Conservation (phyloP, 495 filamentous ascomycete species). For the Astrothelium macrocarpum region DNA sequence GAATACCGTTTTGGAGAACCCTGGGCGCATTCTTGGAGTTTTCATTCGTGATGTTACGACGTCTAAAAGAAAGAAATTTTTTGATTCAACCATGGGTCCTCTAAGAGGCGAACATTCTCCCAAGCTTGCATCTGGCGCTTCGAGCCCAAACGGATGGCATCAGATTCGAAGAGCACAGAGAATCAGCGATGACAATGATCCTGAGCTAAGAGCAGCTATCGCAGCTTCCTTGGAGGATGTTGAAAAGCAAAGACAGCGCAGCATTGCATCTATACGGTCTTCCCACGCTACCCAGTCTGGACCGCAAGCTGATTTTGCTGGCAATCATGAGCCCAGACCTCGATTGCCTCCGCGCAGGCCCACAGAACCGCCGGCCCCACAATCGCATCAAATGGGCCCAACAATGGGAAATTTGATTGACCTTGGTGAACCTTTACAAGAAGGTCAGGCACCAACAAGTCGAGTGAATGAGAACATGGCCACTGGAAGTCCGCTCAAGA, state of each 20-base stretch:
- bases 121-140: conserved; percentile 5
- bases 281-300: conserved; percentile 19
- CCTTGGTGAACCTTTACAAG: conserved; percentile 19
- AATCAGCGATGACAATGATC: conserved; percentile 28
- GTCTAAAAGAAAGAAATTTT: conserved; percentile 55
- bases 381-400: conserved; percentile 12
- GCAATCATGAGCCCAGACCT: conserved; percentile 11
- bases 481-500: not conserved
- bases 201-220: conserved; percentile 31
- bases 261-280: conserved; percentile 5
- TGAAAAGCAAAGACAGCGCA: conserved; percentile 21
- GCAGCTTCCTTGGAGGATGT: conserved; percentile 30
- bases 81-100: conserved; percentile 56
- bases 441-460: not conserved
- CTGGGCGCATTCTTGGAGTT: conserved; percentile 67
- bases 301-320: conserved; percentile 9
- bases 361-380: conserved; percentile 12
- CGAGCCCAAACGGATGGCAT: not conserved
- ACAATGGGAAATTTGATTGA: conserved; percentile 29
- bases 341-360: conserved; percentile 20
- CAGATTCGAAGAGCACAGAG: conserved; percentile 9
- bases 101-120: conserved; percentile 26
- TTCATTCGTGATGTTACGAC: conserved; percentile 96
- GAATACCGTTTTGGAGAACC: conserved; percentile 75
- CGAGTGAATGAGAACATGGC: conserved; percentile 6